Conservation (phyloP, 768 basidiomycete genomes). For the Kondoa subrosea region DNA sequence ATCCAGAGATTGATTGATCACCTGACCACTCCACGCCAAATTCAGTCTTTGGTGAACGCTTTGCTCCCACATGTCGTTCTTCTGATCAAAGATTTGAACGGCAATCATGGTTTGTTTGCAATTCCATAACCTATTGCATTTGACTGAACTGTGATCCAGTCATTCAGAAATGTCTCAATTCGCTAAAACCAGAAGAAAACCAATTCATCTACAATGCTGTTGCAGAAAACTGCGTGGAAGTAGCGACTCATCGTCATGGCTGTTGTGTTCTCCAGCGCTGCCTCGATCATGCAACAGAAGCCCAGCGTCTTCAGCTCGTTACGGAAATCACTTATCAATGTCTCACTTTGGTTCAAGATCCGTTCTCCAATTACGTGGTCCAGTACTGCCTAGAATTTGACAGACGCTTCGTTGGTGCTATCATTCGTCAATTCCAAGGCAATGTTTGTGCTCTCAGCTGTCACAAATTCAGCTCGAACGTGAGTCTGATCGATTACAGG, state of each 20-base stretch:
- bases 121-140: neutral
- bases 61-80: constrained; percentile 95
- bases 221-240: constrained; percentile 95
- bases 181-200: constrained; percentile 93
- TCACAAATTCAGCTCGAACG: constrained; percentile 98
- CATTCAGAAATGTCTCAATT: constrained; percentile 98
- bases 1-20: constrained; percentile 99
- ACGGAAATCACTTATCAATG: constrained; percentile 99
- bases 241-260: constrained; percentile 92
- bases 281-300: constrained; percentile 92
- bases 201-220: constrained; percentile 99
- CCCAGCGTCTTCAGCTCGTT: constrained; percentile 86
- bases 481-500: constrained; percentile 56
- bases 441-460: constrained; percentile 95
- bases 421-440: constrained; percentile 92
- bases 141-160: constrained; percentile 34
- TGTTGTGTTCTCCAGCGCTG: constrained; percentile 97
- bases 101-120: constrained; percentile 45
- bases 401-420: constrained; percentile 90
- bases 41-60: constrained; percentile 88
- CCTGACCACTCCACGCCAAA: constrained; percentile 85
- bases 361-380: constrained; percentile 67
- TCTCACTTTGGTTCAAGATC: constrained; percentile 56
- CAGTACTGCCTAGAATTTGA: constrained; percentile 98
- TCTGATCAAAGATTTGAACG: constrained; percentile 90